Evolutionary conservation across 805 yeast genomes (phyloP).

Genomic region (Yarrowia sp.): DNA sequence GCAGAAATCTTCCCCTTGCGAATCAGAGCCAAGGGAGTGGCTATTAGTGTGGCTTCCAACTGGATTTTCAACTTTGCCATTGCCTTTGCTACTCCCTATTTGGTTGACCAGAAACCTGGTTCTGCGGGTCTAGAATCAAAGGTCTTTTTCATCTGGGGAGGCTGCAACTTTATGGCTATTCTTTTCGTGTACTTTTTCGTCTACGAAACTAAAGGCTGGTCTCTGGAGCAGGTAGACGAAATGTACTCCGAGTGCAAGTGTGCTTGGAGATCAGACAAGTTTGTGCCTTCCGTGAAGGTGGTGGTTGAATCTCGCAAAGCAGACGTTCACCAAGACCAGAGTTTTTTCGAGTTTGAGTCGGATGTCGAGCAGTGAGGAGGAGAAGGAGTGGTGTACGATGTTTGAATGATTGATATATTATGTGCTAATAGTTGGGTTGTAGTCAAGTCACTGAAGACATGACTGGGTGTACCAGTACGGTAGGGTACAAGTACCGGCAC

Average conservation of each 20-base stretch:
- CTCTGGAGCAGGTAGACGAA: constrained; percentile 75
- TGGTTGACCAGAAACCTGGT: constrained; percentile 55
- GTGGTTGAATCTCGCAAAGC: not conserved
- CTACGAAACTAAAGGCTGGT: constrained; percentile 75
- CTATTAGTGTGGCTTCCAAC: constrained; percentile 64
- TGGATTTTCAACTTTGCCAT: constrained; percentile 51
- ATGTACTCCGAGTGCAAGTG: constrained; percentile 51
- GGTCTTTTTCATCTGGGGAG: constrained; percentile 47
- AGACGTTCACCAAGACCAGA: not conserved
- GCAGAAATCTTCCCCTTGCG: constrained; percentile 69
- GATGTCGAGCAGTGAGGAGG: not conserved
- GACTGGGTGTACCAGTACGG: too few relatives aligned
- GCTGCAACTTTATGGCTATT: constrained; percentile 23
- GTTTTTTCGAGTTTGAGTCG: not conserved
- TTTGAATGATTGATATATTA: not conserved
- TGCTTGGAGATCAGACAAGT: not conserved
- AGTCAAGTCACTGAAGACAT: too few relatives aligned
- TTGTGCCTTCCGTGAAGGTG: not conserved
- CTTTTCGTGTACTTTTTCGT: constrained; percentile 54
- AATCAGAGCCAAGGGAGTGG: constrained; percentile 71
- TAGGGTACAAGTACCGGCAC: too few relatives aligned
- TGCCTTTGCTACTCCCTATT: constrained; percentile 45
- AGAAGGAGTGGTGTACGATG: not conserved
- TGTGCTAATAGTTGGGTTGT: too few relatives aligned
- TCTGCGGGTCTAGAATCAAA: constrained; percentile 56